phyloP scores from a whole-genome alignment of 2,329 filamentous ascomycete genomes.

The Mycogone perniciosa region DNA sequence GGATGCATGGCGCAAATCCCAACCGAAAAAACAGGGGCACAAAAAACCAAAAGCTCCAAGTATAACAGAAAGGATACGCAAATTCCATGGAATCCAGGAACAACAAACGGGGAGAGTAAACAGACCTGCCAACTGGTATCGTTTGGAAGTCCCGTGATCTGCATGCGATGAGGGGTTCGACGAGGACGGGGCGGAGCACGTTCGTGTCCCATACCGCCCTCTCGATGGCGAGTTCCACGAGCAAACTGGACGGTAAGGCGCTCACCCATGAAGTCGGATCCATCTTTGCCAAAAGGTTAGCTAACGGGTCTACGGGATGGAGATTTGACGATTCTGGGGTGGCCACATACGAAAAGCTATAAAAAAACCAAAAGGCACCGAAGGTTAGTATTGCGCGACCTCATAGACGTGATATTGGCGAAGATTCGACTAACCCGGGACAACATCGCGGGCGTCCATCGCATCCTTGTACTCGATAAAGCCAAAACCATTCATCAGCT shows the following conservation, averaged over 20 bases:
- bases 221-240: constrained; percentile 64
- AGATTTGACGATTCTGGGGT: constrained; percentile 6
- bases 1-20: constrained; percentile 15
- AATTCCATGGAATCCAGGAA: constrained; percentile 38
- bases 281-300: constrained; percentile 55
- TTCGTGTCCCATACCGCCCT: constrained; percentile 41
- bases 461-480: constrained; percentile 99
- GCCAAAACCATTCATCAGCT: constrained; percentile 99
- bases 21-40: constrained; percentile 17
- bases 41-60: constrained; percentile 25
- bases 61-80: constrained; percentile 23
- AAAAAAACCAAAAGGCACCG: constrained; percentile 15
- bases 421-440: constrained; percentile 67
- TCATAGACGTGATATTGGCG: neutral
- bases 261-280: constrained; percentile 96
- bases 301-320: constrained; percentile 6
- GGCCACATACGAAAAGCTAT: constrained; percentile 56
- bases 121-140: constrained; percentile 99
- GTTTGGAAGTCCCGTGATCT: constrained; percentile 90
- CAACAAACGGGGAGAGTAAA: constrained; percentile 56
- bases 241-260: constrained; percentile 97
- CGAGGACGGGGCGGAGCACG: constrained; percentile 67
- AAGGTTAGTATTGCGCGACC: constrained; percentile 16
- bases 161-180: constrained; percentile 93
- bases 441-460: constrained; percentile 96